Evolutionary conservation across 352 stramenopile genomes (phyloP), one percentile per base, ranked within the genome.

Genomic region (Phytopythium aichiense): DNA sequence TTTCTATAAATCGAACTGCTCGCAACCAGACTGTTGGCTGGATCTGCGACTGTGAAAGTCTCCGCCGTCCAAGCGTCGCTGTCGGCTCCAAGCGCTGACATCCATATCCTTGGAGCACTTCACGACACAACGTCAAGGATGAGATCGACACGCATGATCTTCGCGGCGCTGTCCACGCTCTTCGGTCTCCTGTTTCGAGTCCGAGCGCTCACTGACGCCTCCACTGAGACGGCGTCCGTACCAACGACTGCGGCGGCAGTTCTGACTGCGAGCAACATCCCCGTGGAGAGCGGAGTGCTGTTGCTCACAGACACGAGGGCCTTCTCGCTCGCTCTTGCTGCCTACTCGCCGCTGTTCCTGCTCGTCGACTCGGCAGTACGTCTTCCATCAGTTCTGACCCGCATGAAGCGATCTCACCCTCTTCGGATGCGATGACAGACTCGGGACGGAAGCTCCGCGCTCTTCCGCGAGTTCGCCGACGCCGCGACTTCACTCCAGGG

Each of bases 341-440:
- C 52, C n/a, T 79, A 62, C 53, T 51, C 70, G 8, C 69, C 74
- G 51, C 59, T 82, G 22, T 69, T 82, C 61, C 60, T 82, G 66
- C 69, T 82, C n/a, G 68, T 82, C 18, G 74, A 82, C 52, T 70
- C 66, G 18, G 55, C 66, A 2, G 60, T 61, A 57, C 25, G 60
- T 60, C 20, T 22, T 30, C 38, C 1, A 18, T 28, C 16, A 13
- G 7, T 15, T 40, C 38, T 8, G 4, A 0, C 22, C 13, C 28
- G 3, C 30, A 53, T 65, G 11, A 46, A 37, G n/a, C 23, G 30
- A 15, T 50, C 28, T 35, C 0, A 31, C 40, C 0, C 20, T 28
- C 54, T 61, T 23, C 25, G 22, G 16, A 46, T 23, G 30, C 12
- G 15, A 23, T 22, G 13, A 45, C 40, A 66, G 60, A 42, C 51